Evolutionary conservation across 2,329 filamentous ascomycete species (phyloP).

Genomic region (Calonectria honghensis): DNA sequence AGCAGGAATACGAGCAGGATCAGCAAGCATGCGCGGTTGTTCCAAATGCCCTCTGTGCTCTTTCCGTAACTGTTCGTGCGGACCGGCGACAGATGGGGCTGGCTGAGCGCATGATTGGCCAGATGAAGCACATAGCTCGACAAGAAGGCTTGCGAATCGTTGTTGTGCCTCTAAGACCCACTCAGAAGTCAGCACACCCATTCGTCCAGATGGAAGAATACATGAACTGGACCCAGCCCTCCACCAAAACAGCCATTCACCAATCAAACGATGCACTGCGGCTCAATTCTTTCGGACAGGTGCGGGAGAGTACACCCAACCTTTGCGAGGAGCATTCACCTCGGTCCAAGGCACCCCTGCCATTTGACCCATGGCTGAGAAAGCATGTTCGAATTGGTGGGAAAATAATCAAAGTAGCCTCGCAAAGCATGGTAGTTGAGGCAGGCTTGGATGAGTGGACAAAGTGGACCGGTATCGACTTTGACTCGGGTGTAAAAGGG

Average conservation of each 20-base stretch:
- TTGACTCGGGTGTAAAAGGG: not conserved
- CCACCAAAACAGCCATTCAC: not conserved
- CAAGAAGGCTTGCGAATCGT: not conserved
- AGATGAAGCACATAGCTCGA: not conserved
- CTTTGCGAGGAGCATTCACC: not conserved
- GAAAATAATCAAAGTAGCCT: not conserved
- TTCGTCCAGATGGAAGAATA: slow-evolving; percentile 4
- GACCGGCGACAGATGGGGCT: slow-evolving; percentile 7
- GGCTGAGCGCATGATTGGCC: slow-evolving; percentile 12
- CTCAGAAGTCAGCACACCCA: not conserved
- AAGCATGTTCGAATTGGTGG: slow-evolving; percentile 2
- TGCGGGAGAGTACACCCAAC: not conserved
- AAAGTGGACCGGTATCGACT: not conserved
- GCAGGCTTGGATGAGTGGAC: not conserved
- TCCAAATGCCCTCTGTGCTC: not conserved
- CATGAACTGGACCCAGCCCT: not conserved
- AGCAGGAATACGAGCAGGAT: not conserved
- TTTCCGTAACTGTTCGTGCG: slow-evolving; percentile 3
- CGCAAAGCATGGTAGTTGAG: not conserved
- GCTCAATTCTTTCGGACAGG: not conserved
- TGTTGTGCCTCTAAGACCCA: not conserved
- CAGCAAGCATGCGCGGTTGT: too few relatives aligned
- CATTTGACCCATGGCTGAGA: not conserved
- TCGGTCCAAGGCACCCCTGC: not conserved
- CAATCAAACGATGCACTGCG: not conserved